Evolutionary conservation across 108 stramenopile genomes (phyloP), one percentile per base, ranked within the genome.

Genomic region (Epipyxis sp.): DNA sequence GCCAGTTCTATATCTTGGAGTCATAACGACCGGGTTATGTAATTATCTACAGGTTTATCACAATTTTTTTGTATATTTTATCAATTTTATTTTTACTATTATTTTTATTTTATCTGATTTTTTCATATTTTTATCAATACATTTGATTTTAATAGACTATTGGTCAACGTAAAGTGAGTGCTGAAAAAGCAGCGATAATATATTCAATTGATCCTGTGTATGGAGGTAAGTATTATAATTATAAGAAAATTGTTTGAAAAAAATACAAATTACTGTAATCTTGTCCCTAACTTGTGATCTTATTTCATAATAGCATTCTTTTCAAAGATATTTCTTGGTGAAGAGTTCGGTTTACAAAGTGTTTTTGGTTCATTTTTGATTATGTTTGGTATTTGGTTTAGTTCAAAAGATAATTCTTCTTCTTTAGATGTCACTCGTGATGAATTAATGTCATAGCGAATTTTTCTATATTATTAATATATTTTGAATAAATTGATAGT

Each of bases 141-240:
- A 83, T 93, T 30, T 91, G n/a, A n/a, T n/a, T n/a, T n/a, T n/a
- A 13, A 50, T 50, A 94, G 84, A 88, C 91, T 0, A 87, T 87
- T 62, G 91, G 89, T 0, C 91, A 92, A 76, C 83, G 85, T 40
- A 84, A 86, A 46, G 83, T 92, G 0, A 80, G 88, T 0, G 91
- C 93, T 0, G 91, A 91, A 77, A 85, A 90, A 30, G 93, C 93
- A 10, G 88, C 90, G 1, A 86, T 94, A 1, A 90, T 94, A 34
- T 94, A 92, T 81, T 90, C 90, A 37, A 88, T 92, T 83, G 93
- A 94, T 88, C 93, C 93, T 16, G 90, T 94, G 1, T 94, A 91
- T 76, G 93, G 91, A 43, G 46, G 46, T 50, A 13, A 50, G 46
- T 13, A 13, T 50, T 20, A 13, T 50, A n/a, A n/a, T n/a, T n/a